Conservation (phyloP, 1,139 yeast species). For the Geotrichum candidum region DNA sequence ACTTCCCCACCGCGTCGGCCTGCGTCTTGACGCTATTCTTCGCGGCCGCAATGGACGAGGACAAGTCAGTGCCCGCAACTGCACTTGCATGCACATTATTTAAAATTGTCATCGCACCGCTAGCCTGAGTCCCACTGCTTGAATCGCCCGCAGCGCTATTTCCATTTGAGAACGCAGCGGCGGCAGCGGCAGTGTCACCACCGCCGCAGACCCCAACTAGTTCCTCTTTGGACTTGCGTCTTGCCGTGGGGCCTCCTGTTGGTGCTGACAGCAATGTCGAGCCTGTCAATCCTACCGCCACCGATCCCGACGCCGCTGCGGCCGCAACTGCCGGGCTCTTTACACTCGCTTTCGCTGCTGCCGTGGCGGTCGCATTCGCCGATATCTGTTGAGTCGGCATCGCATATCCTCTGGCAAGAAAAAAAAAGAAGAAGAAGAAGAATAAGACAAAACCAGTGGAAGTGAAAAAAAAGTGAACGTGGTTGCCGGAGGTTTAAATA, state of each 20-base stretch:
- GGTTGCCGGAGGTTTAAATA: background rate
- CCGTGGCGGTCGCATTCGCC: conserved; percentile 4
- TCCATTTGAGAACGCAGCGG: conserved; percentile 7
- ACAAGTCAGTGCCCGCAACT: background rate
- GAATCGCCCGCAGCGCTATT: background rate
- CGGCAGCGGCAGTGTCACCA: conserved; percentile 6
- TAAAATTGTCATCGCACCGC: background rate
- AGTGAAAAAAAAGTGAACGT: background rate
- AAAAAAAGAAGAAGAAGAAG: background rate
- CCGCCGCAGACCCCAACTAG: background rate
- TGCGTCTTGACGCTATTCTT: background rate
- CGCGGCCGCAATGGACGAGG: conserved; percentile 6
- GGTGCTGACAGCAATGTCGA: background rate
- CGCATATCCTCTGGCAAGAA: background rate
- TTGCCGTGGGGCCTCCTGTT: background rate
- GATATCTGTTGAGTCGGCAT: conserved; percentile 1
- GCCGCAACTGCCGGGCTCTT: background rate
- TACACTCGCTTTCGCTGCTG: conserved; percentile 4
- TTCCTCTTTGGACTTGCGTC: background rate
- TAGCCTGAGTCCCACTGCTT: background rate
- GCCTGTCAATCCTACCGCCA: background rate
- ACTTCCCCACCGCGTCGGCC: conserved; percentile 1
- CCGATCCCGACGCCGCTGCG: background rate
- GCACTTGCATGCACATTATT: background rate
- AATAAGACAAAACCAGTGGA: background rate